These are phyloP conservation scores for Aureoboletus auriporus DNA, from an alignment of 768 basidiomycete species.

Conservation along the genomic window DNA sequence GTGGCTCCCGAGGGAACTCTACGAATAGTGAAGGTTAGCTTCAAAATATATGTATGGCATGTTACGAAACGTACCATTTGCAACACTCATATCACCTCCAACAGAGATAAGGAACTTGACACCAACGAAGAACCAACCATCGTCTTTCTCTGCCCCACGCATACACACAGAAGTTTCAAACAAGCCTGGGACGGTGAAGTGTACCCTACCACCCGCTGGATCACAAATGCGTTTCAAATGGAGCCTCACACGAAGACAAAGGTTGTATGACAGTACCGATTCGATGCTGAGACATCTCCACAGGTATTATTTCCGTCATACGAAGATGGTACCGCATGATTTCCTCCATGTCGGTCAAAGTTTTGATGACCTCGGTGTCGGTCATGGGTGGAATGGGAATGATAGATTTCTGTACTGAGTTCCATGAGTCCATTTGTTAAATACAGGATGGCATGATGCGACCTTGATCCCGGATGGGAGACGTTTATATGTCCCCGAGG, in stretches of 20 bases:
- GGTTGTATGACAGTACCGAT: constrained; percentile 47
- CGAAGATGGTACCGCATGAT: constrained; percentile 76
- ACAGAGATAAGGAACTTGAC: constrained; percentile 73
- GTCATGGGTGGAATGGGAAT: constrained; percentile 63
- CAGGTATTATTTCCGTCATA: constrained; percentile 74
- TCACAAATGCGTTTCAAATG: constrained; percentile 17
- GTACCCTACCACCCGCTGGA: constrained; percentile 72
- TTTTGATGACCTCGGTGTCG: constrained; percentile 61
- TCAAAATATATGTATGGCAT: neutral
- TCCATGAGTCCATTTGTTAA: constrained; percentile 18
- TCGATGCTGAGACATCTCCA: constrained; percentile 70
- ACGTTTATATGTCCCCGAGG: constrained; percentile 79
- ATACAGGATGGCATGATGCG: constrained; percentile 13
- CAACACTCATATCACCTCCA: constrained; percentile 67
- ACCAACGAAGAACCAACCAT: constrained; percentile 84
- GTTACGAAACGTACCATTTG: constrained; percentile 49
- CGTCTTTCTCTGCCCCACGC: constrained; percentile 60
- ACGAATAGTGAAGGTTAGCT: neutral
- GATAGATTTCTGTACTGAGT: constrained; percentile 55
- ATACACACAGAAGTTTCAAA: constrained; percentile 76
- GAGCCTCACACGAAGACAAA: constrained; percentile 10
- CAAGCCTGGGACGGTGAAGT: constrained; percentile 66
- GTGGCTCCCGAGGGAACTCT: constrained; percentile 75
- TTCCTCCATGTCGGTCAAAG: constrained; percentile 69
- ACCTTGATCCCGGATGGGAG: constrained; percentile 84